A percentile compares a stretch with the other conserved stretches of the same genome.
Evolutionary conservation across 441 rosid genomes (phyloP).

Genomic region (Populus trichocarpa): DNA sequence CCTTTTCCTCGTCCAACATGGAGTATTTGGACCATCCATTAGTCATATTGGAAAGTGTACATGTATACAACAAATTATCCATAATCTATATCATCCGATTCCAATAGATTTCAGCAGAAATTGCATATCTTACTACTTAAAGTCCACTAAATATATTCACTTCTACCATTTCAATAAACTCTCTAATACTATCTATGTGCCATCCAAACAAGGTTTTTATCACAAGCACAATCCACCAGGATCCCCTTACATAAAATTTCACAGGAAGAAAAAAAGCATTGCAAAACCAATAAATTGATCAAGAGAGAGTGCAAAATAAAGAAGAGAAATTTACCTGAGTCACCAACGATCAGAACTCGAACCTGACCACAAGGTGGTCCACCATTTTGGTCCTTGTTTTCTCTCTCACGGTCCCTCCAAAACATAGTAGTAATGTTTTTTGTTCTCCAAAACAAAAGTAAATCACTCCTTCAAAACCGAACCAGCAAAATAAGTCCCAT

Average conservation of each 20-base stretch:
- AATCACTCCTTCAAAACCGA: constrained; percentile 9
- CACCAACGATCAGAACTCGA: constrained; percentile 94
- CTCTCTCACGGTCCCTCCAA: constrained; percentile 95
- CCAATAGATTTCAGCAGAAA: neutral
- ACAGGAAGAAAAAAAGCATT: neutral
- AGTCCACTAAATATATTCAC: neutral
- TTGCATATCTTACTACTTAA: neutral
- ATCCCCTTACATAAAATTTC: too few relatives aligned
- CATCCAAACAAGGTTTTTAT: neutral
- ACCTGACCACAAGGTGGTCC: constrained; percentile 91
- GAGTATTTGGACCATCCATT: neutral
- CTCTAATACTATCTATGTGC: neutral
- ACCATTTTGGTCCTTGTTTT: constrained; percentile 63
- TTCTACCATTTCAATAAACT: neutral
- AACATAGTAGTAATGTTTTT: constrained; percentile 41
- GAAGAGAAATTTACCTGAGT: constrained; percentile 57
- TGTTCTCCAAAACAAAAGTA: constrained; percentile 8
- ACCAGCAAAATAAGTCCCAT: constrained; percentile 24
- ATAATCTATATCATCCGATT: neutral
- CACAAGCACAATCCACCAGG: neutral
- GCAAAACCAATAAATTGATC: neutral
- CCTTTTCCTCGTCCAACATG: neutral
- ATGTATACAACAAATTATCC: neutral
- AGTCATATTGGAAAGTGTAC: neutral
- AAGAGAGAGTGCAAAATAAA: neutral